Percentiles rank a stretch among this genome's conserved stretches.
Evolutionary conservation across 2,329 filamentous ascomycete genomes (phyloP).

Genomic region (Fonsecaea erecta): DNA sequence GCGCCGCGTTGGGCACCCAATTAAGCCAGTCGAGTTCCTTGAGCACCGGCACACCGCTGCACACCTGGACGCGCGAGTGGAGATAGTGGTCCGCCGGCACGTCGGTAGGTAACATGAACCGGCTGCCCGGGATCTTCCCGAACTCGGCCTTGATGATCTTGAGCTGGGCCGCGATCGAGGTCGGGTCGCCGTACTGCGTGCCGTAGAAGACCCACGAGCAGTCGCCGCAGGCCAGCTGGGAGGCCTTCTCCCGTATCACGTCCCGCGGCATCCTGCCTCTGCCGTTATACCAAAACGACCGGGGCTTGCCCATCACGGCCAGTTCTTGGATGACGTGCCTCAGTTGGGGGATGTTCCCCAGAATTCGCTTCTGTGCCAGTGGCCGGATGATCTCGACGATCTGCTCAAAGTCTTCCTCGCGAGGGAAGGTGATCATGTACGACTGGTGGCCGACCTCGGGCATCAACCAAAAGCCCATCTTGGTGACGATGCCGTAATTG

Average conservation of each 20-base stretch:
- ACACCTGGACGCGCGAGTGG: constrained; percentile 40
- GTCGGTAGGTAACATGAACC: constrained; percentile 43
- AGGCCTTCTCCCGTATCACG: constrained; percentile 40
- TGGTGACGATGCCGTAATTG: constrained; percentile 43
- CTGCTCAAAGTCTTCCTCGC: constrained; percentile 44
- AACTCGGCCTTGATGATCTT: constrained; percentile 39
- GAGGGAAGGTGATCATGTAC: constrained; percentile 49
- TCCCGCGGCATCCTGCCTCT: constrained; percentile 39
- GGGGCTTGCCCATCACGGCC: constrained; percentile 41
- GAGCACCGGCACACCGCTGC: constrained; percentile 38
- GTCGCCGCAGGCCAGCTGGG: constrained; percentile 38
- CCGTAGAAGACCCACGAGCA: constrained; percentile 43
- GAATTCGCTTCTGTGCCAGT: constrained; percentile 38
- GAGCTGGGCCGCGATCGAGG: constrained; percentile 39
- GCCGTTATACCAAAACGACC: constrained; percentile 39
- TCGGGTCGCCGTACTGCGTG: constrained; percentile 40
- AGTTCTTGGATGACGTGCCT: constrained; percentile 42
- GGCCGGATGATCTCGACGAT: constrained; percentile 48
- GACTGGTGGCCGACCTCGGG: constrained; percentile 45
- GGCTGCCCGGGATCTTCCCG: constrained; percentile 39
- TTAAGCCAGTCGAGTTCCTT: constrained; percentile 44
- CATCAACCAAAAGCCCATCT: constrained; percentile 38
- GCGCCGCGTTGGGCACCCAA: constrained; percentile 44
- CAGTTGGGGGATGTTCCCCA: constrained; percentile 42
- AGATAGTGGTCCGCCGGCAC: constrained; percentile 41